Evolutionary conservation across 2,329 filamentous ascomycete species (phyloP), one percentile per base, ranked within the genome.

Genomic region (Daldinia sp.): DNA sequence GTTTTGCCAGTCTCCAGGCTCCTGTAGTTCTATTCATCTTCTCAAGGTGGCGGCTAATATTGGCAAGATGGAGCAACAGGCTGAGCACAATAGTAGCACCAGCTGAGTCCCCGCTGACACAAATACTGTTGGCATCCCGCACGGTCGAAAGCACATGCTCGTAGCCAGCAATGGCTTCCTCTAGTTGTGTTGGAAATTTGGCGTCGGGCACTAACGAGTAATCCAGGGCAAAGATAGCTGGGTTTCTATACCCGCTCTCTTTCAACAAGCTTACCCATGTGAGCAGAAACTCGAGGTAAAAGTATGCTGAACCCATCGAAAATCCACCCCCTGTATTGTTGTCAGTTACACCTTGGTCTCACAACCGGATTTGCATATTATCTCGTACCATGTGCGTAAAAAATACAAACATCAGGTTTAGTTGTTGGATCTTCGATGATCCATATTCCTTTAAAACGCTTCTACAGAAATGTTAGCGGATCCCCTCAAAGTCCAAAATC

Each of bases 221-320:
- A 67, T 96, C 92, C 4, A 96, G 83, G 0, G 91, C 89, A 75
- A 96, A 93, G 3, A 96, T 86, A 23, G 92, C 91, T 0, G 93
- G 93, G 75, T 94, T 96, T 9, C 81, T 78, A 78, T 91, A 95
- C 1, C 91, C 91, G 18, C 84, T 82, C 58, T 86, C 81, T 62
- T 88, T 84, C 42, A 97, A 83, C 18, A 93, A 81, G 48, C 85
- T 83, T 12, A 92, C 82, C 90, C 91, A 93, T 7, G 89, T 87
- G 60, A 95, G 82, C 2, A 97, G 84, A 72, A 95, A 96, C 75
- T 97, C 93, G 39, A 94, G 86, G 78, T 97, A 97, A 79, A 97
- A 97, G 81, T 92, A 92, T 18, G 87, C 84, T 12, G 92, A 93
- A 2, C 93, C 93, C 90, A 97, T 92, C 6, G 89, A 88, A 78